Evolutionary conservation across 2,329 filamentous ascomycete genomes (phyloP).

Genomic region (Trichoderma afroharzianum): DNA sequence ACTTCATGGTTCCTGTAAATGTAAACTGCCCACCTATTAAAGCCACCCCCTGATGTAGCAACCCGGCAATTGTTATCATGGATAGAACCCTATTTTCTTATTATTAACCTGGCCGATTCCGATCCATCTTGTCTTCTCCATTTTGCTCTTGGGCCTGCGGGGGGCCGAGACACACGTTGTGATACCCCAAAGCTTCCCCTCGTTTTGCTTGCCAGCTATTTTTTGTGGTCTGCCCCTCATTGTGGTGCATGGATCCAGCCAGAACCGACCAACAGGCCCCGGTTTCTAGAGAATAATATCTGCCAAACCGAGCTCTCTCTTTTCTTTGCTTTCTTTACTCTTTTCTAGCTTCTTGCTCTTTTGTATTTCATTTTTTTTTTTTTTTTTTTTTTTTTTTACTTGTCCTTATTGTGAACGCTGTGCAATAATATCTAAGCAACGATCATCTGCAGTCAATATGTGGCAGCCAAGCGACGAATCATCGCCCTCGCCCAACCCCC

Average conservation of each 20-base stretch:
- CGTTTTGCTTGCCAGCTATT: background rate
- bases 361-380: background rate
- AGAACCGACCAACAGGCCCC: background rate
- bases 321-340: background rate
- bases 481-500: constrained; percentile 1
- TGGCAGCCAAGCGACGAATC: constrained; percentile 24
- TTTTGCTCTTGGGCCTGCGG: background rate
- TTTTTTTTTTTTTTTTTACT: too few species aligned
- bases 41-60: background rate
- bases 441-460: constrained; percentile 15
- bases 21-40: background rate
- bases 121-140: background rate
- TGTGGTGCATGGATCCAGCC: background rate
- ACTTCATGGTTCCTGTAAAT: background rate
- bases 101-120: background rate
- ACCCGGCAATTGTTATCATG: background rate
- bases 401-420: too few species aligned
- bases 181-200: background rate
- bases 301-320: background rate
- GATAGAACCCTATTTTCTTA: background rate
- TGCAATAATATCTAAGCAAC: background rate
- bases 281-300: background rate
- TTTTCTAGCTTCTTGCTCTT: background rate
- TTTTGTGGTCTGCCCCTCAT: background rate
- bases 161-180: constrained; percentile 1